phyloP scores from a whole-genome alignment of 2,329 filamentous ascomycete species.

The Phaeophleospora eucalypticola region DNA sequence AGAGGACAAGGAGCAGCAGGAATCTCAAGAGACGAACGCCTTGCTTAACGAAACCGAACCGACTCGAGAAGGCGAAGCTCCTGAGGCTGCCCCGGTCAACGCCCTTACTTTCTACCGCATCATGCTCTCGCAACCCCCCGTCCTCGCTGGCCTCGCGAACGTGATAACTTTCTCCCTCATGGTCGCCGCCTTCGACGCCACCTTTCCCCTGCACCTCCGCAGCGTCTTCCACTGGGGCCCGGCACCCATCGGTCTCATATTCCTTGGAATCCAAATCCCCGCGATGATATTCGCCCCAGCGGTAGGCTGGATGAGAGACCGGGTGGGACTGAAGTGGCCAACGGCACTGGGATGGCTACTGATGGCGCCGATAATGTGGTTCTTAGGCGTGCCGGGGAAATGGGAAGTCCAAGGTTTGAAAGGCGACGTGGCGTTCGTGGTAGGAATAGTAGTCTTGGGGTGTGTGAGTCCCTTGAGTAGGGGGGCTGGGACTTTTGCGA shows the following conservation, averaged over 20 bases:
- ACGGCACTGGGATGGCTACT: slow-evolving; percentile 16
- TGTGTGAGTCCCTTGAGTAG: slow-evolving; percentile 10
- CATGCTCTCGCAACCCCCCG: slow-evolving; percentile 7
- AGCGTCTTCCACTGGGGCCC: slow-evolving; percentile 15
- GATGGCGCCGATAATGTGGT: slow-evolving; percentile 16
- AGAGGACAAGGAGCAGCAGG: too few relatives aligned
- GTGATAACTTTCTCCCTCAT: slow-evolving; percentile 12
- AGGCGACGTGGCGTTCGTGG: slow-evolving; percentile 15
- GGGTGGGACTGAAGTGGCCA: slow-evolving; percentile 15
- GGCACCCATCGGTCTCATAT: slow-evolving; percentile 16
- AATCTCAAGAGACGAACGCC: too few relatives aligned
- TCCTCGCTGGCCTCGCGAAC: slow-evolving; percentile 15
- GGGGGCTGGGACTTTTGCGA: slow-evolving; percentile 17
- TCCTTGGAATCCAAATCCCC: slow-evolving; percentile 18
- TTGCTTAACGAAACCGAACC: background rate
- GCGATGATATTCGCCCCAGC: slow-evolving; percentile 15
- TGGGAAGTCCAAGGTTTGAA: slow-evolving; percentile 10
- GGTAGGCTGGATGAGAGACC: slow-evolving; percentile 17
- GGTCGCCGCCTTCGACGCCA: slow-evolving; percentile 17
- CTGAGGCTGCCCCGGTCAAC: slow-evolving; percentile 1
- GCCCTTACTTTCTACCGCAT: slow-evolving; percentile 15
- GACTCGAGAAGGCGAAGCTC: background rate
- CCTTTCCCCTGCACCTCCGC: slow-evolving; percentile 16
- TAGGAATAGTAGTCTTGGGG: slow-evolving; percentile 14
- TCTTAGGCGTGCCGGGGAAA: slow-evolving; percentile 16